Percentiles rank a stretch among this genome's conserved stretches.
Evolutionary conservation across 108 stramenopile genomes (phyloP).

Genomic region (Parietichytrium sp.): DNA sequence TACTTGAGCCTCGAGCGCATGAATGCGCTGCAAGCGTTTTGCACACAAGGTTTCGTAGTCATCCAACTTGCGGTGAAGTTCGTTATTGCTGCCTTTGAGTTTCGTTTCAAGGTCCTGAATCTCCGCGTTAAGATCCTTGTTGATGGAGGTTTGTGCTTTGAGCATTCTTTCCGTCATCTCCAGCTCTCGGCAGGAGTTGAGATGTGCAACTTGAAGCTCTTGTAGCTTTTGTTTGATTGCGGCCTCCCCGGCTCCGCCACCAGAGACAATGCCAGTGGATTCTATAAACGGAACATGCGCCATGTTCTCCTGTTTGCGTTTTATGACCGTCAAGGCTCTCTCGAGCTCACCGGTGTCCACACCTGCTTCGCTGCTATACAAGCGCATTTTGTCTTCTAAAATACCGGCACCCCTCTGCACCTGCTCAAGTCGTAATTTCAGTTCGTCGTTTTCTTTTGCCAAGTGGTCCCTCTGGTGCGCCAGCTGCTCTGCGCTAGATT

Average conservation of each 20-base stretch:
- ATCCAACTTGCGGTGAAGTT: slow-evolving; percentile 47
- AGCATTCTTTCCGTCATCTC: slow-evolving; percentile 69
- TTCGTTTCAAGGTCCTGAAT: slow-evolving; percentile 49
- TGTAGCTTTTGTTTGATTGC: slow-evolving; percentile 45
- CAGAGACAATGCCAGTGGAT: slow-evolving; percentile 41
- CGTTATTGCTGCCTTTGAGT: slow-evolving; percentile 48
- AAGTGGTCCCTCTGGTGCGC: slow-evolving; percentile 49
- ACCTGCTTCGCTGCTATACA: slow-evolving; percentile 57
- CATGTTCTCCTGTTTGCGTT: slow-evolving; percentile 35
- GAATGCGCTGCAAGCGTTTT: slow-evolving; percentile 50
- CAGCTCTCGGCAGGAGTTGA: slow-evolving; percentile 55
- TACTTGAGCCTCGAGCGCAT: slow-evolving; percentile 62
- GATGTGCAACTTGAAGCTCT: slow-evolving; percentile 57
- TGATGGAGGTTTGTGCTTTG: slow-evolving; percentile 64
- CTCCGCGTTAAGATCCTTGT: slow-evolving; percentile 65
- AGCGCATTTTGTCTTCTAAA: slow-evolving; percentile 52
- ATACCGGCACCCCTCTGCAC: slow-evolving; percentile 7
- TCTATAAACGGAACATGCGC: slow-evolving; percentile 47
- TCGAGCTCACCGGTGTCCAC: slow-evolving; percentile 64
- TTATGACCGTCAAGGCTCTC: slow-evolving; percentile 61
- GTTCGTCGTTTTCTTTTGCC: slow-evolving; percentile 48
- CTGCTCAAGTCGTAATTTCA: slow-evolving; percentile 15
- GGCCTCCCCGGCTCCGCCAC: slow-evolving; percentile 42
- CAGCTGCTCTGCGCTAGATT: slow-evolving; percentile 57
- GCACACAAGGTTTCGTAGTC: slow-evolving; percentile 59